Percentiles rank a stretch among this genome's conserved stretches.
These are phyloP conservation scores for Diaporthe longicolla DNA, from an alignment of 2,329 filamentous ascomycete species.

Conservation along the genomic window DNA sequence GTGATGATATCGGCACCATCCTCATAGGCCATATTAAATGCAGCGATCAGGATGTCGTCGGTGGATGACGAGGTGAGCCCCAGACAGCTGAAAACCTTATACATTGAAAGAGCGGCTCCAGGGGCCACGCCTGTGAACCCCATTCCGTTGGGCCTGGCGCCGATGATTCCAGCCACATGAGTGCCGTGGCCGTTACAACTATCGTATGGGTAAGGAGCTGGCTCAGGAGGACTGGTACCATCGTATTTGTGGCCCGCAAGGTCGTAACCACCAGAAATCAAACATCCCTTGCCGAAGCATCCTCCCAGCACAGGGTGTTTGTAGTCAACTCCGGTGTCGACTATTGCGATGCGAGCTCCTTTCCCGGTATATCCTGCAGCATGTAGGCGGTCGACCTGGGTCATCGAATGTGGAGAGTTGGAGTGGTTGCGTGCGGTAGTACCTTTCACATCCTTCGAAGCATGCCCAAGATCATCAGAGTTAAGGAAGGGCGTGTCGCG, in stretches of 20 bases:
- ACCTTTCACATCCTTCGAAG: neutral
- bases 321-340: constrained; percentile 63
- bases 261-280: constrained; percentile 63
- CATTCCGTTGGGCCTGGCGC: constrained; percentile 56
- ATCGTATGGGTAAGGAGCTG: constrained; percentile 57
- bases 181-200: constrained; percentile 60
- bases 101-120: constrained; percentile 57
- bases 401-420: constrained; percentile 50
- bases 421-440: constrained; percentile 34
- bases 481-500: neutral
- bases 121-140: constrained; percentile 59
- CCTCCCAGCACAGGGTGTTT: constrained; percentile 65
- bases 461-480: neutral
- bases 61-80: constrained; percentile 27
- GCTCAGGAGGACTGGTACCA: constrained; percentile 47
- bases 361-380: constrained; percentile 60
- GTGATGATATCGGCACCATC: constrained; percentile 56
- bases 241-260: constrained; percentile 57
- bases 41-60: constrained; percentile 58
- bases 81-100: constrained; percentile 55
- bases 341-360: constrained; percentile 59
- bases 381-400: constrained; percentile 57
- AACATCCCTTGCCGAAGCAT: constrained; percentile 64
- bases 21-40: constrained; percentile 59
- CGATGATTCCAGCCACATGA: constrained; percentile 62